Evolutionary conservation across 2,329 filamentous ascomycete genomes (phyloP).

Genomic region (Bimuria novae-zelandiae): DNA sequence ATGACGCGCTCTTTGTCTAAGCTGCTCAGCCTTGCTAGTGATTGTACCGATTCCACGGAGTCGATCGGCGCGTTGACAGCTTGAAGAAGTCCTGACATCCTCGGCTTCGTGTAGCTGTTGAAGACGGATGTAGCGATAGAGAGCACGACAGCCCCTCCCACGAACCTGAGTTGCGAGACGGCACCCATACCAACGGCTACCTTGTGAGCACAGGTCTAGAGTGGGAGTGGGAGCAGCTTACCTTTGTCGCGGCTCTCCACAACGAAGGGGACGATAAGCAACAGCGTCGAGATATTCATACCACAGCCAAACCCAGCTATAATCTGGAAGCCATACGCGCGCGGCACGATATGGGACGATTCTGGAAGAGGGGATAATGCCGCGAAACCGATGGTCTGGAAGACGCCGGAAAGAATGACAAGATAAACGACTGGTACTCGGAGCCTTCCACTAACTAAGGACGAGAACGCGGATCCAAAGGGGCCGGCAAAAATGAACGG

Average conservation of each 20-base stretch:
- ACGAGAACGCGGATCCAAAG: slow-evolving; percentile 4
- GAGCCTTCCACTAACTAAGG: slow-evolving; percentile 1
- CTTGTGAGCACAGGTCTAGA: not conserved
- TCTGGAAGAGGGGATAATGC: slow-evolving; percentile 9
- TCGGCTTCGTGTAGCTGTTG: slow-evolving; percentile 5
- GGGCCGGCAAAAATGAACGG: slow-evolving; percentile 15
- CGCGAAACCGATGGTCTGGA: slow-evolving; percentile 15
- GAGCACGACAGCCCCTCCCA: slow-evolving; percentile 14
- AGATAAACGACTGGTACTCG: slow-evolving; percentile 11
- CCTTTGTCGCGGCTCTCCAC: slow-evolving; percentile 11
- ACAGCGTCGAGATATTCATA: slow-evolving; percentile 6
- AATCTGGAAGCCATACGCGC: slow-evolving; percentile 15
- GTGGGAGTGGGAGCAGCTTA: not conserved
- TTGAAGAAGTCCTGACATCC: not conserved
- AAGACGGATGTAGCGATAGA: slow-evolving; percentile 13
- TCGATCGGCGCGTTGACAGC: not conserved
- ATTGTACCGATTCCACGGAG: not conserved
- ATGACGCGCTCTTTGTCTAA: not conserved
- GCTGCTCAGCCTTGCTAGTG: not conserved
- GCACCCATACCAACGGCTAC: slow-evolving; percentile 14
- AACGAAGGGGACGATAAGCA: slow-evolving; percentile 12
- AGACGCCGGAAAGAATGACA: not conserved
- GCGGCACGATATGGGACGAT: not conserved
- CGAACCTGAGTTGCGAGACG: slow-evolving; percentile 6
- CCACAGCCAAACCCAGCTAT: slow-evolving; percentile 18